These are phyloP conservation scores for Ascocoryne sarcoides DNA, from an alignment of 2,329 filamentous ascomycete species.

Conservation along the genomic window DNA sequence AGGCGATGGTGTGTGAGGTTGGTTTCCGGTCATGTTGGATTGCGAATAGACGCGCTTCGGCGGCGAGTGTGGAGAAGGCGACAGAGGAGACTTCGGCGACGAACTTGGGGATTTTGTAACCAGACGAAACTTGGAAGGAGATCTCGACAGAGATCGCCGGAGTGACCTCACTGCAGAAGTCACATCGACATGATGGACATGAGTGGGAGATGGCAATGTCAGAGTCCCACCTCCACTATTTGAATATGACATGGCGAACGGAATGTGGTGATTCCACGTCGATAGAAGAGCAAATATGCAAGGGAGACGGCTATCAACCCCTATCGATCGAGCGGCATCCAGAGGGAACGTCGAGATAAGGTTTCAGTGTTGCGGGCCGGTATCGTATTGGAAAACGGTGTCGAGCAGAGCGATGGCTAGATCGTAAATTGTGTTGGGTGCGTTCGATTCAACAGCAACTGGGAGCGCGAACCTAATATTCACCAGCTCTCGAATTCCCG, in stretches of 20 bases:
- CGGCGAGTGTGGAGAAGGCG: conserved; percentile 47
- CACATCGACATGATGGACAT: conserved; percentile 73
- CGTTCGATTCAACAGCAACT: no score
- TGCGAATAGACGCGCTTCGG: conserved; percentile 38
- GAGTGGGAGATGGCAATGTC: conserved; percentile 79
- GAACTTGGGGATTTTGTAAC: conserved; percentile 34
- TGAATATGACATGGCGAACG: conserved; percentile 46
- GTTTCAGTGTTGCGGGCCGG: no score
- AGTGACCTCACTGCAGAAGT: conserved; percentile 74
- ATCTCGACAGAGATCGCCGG: conserved; percentile 79
- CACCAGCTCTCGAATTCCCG: no score
- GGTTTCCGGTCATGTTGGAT: conserved; percentile 34
- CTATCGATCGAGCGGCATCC: no score
- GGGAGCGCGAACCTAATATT: no score
- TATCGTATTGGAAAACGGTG: no score
- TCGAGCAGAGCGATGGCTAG: no score
- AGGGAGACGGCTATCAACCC: background rate
- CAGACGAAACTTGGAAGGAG: conserved; percentile 82
- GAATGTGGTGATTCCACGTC: conserved; percentile 16
- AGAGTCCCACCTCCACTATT: conserved; percentile 64
- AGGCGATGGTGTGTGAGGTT: conserved; percentile 39
- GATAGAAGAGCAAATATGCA: background rate
- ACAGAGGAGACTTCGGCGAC: conserved; percentile 48
- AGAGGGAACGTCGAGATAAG: no score
- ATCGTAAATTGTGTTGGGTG: no score